Evolutionary conservation across 257 asterid species (phyloP).

Genomic region (Osmanthus fragrans): DNA sequence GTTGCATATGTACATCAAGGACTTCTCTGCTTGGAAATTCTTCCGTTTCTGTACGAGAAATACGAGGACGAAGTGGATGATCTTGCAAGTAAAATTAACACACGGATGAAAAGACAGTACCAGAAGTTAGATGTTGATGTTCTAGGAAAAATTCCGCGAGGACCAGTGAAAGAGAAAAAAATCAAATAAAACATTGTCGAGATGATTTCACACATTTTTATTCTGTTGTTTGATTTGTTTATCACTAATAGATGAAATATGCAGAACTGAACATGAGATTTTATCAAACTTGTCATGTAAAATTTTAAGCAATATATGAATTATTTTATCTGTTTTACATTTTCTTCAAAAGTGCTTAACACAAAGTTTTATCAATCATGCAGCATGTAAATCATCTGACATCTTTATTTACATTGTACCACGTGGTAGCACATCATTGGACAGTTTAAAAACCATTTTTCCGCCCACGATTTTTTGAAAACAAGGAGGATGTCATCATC

Average conservation of each 20-base stretch:
- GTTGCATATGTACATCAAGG: constrained; percentile 35
- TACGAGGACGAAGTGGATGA: constrained; percentile 56
- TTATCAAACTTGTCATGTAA: not conserved
- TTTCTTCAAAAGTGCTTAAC: too few relatives aligned
- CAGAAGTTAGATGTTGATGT: constrained; percentile 39
- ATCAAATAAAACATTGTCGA: constrained; percentile 3
- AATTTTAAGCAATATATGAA: not conserved
- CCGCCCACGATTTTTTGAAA: too few relatives aligned
- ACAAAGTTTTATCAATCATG: too few relatives aligned
- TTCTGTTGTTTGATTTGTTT: not conserved
- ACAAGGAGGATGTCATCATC: too few relatives aligned
- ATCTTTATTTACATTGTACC: too few relatives aligned
- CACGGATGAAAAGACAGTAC: constrained; percentile 29
- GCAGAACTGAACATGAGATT: not conserved
- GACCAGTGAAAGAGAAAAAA: constrained; percentile 33
- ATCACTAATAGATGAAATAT: not conserved
- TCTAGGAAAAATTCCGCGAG: constrained; percentile 47
- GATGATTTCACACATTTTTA: not conserved
- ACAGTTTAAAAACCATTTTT: too few relatives aligned
- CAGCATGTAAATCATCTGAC: too few relatives aligned
- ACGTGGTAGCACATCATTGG: too few relatives aligned
- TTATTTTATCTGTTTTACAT: not conserved
- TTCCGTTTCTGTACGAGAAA: constrained; percentile 50
- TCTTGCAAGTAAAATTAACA: constrained; percentile 33
- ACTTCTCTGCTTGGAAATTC: constrained; percentile 46